Evolutionary conservation across 441 rosid genomes (phyloP).

Genomic region (Populus hybrid): DNA sequence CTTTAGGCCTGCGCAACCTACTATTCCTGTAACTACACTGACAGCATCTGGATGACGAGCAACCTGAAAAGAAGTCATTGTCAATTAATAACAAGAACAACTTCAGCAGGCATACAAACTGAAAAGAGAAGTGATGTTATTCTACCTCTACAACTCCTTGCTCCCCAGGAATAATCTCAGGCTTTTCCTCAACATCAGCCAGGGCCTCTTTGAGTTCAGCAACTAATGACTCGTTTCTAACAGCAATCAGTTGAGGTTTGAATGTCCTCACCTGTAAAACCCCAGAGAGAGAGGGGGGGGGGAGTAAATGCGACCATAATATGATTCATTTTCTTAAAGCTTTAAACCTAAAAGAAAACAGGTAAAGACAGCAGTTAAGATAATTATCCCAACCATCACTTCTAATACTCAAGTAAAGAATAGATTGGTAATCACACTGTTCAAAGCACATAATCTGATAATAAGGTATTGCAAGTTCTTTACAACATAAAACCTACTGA

Average conservation of each 20-base stretch:
- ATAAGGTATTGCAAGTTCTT: conserved; percentile 14
- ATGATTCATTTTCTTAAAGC: conserved; percentile 4
- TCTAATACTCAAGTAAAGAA: neutral
- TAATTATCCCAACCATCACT: neutral
- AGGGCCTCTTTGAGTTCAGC: conserved; percentile 81
- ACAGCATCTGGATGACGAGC: conserved; percentile 92
- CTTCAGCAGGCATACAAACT: conserved; percentile 11
- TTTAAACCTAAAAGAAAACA: neutral
- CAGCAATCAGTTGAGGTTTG: conserved; percentile 79
- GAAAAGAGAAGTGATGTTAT: conserved; percentile 9
- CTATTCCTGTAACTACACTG: conserved; percentile 86
- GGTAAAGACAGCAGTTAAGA: neutral
- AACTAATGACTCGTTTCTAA: conserved; percentile 67
- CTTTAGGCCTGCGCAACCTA: conserved; percentile 95
- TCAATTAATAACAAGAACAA: conserved; percentile 12
- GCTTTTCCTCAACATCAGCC: conserved; percentile 68
- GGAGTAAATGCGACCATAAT: neutral
- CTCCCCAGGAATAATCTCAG: conserved; percentile 88
- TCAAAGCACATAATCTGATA: conserved; percentile 15
- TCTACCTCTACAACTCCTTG: conserved; percentile 77
- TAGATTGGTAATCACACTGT: neutral
- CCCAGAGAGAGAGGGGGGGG: conserved; percentile 9
- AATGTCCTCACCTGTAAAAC: conserved; percentile 66
- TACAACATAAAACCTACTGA: neutral
- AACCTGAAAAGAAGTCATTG: conserved; percentile 46